phyloP scores from a whole-genome alignment of 306 rosid species.

The Begonia peltatifolia region DNA sequence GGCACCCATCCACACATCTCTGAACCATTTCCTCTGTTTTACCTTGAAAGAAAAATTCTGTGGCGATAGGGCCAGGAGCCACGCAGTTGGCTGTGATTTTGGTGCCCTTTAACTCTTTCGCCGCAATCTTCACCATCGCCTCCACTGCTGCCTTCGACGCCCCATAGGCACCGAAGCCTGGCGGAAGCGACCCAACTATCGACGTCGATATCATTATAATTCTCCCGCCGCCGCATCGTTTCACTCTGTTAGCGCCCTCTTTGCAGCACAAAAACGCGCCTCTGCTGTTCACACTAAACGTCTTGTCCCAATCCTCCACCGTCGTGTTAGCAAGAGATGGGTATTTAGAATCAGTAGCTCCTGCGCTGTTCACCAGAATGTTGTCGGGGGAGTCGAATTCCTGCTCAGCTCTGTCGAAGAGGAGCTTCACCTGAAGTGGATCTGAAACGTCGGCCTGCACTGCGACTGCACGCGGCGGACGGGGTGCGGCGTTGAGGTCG shows the following conservation, averaged over 20 bases:
- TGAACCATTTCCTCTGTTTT: slow-evolving; percentile 25
- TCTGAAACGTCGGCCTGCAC: slow-evolving; percentile 42
- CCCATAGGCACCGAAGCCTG: slow-evolving; percentile 16
- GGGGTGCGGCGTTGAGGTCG: slow-evolving; percentile 16
- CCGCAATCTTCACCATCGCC: slow-evolving; percentile 33
- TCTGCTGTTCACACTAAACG: slow-evolving; percentile 21
- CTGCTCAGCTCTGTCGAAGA: slow-evolving; percentile 33
- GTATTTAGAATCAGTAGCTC: slow-evolving; percentile 16
- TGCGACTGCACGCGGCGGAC: slow-evolving; percentile 19
- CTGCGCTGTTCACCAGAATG: slow-evolving; percentile 40
- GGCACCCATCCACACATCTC: slow-evolving; percentile 7
- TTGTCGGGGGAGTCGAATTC: slow-evolving; percentile 27
- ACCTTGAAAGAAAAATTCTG: slow-evolving; percentile 28
- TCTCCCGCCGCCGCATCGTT: slow-evolving; percentile 47
- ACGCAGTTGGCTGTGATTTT: slow-evolving; percentile 39
- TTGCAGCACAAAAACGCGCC: slow-evolving; percentile 34
- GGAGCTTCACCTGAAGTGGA: slow-evolving; percentile 23
- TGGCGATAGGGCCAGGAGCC: slow-evolving; percentile 47
- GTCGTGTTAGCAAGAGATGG: slow-evolving; percentile 18
- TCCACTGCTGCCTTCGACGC: slow-evolving; percentile 61
- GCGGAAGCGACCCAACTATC: slow-evolving; percentile 17
- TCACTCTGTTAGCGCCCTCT: slow-evolving; percentile 36
- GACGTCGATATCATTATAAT: slow-evolving; percentile 31
- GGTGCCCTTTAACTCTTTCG: slow-evolving; percentile 46
- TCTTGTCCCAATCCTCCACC: slow-evolving; percentile 23